These are phyloP conservation scores for Incumbomyces delicatus DNA, from an alignment of 2,329 filamentous ascomycete species.

Conservation along the genomic window DNA sequence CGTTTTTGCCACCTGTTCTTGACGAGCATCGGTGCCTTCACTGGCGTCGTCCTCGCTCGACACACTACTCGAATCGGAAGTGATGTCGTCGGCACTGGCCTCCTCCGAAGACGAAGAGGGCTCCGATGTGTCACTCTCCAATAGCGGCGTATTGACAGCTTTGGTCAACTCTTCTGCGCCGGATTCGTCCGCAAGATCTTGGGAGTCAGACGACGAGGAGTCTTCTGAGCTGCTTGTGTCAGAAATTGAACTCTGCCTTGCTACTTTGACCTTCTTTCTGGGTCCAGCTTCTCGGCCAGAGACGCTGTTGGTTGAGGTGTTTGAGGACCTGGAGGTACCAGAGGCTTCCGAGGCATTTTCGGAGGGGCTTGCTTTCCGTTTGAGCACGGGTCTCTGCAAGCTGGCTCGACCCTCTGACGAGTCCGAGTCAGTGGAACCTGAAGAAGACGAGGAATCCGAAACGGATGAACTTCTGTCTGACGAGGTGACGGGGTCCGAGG, in stretches of 20 bases:
- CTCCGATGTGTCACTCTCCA: conserved; percentile 16
- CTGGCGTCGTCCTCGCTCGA: conserved; percentile 11
- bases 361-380: conserved; percentile 48
- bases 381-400: conserved; percentile 30
- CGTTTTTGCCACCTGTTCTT: not conserved
- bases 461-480: not conserved
- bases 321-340: conserved; percentile 25
- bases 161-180: conserved; percentile 6
- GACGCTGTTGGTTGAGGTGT: conserved; percentile 29
- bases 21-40: not conserved
- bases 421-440: not conserved
- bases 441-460: conserved; percentile 2
- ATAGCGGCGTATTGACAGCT: not conserved
- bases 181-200: conserved; percentile 27
- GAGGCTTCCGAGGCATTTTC: conserved; percentile 20
- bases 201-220: conserved; percentile 25
- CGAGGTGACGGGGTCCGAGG: not conserved
- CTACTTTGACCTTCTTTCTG: conserved; percentile 44
- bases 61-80: conserved; percentile 20
- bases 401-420: conserved; percentile 13
- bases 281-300: conserved; percentile 36
- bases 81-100: conserved; percentile 20
- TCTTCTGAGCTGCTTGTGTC: not conserved
- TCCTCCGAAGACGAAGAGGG: conserved; percentile 25
- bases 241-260: not conserved